Conservation (phyloP, 257 asterid genomes). For the Solanum corneliomulleri region DNA sequence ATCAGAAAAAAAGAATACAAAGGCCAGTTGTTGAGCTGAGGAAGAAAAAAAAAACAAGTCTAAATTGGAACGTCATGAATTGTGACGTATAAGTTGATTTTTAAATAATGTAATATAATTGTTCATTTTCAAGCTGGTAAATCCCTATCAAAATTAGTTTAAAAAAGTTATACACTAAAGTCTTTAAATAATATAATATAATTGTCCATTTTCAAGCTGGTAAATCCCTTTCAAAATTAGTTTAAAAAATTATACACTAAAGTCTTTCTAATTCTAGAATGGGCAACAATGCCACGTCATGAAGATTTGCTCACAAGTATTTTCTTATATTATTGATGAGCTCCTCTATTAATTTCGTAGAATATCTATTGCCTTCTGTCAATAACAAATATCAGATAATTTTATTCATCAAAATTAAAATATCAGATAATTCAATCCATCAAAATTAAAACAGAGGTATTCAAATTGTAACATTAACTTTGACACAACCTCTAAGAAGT, state of each 20-base stretch:
- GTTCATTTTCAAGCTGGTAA: background rate
- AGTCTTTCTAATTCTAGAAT: background rate
- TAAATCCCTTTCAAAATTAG: background rate
- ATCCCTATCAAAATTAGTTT: background rate
- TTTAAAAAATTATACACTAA: background rate
- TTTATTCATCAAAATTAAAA: too few species aligned
- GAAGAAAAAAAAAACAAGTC: background rate
- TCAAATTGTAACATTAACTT: background rate
- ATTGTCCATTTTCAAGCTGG: background rate
- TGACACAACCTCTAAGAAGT: too few species aligned
- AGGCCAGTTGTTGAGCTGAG: background rate
- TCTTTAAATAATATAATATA: background rate
- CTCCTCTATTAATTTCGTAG: too few species aligned
- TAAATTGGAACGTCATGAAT: background rate
- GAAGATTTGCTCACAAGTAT: background rate
- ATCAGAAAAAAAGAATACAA: background rate
- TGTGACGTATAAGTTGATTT: background rate
- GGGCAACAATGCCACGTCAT: background rate
- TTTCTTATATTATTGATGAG: background rate
- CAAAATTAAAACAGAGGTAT: too few species aligned
- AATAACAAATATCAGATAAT: fast-evolving
- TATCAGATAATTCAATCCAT: fast-evolving
- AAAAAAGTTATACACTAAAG: background rate
- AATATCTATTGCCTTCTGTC: fast-evolving
- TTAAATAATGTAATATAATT: background rate